Conservation (phyloP, 106 monocot genomes). For the Acanthochlamys bracteata region DNA sequence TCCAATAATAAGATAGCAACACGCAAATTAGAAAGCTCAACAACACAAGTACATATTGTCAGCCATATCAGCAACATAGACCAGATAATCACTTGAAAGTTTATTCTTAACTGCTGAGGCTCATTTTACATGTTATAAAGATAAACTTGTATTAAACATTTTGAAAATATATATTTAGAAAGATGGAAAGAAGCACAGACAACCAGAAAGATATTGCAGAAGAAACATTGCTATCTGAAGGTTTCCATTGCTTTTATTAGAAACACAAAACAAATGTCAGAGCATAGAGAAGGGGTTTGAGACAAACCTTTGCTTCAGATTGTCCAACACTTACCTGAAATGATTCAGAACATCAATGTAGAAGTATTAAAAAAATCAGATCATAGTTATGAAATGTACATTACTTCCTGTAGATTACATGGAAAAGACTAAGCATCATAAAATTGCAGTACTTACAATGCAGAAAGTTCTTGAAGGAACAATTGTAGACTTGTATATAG, state of each 20-base stretch:
- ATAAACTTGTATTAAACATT: too few relatives aligned
- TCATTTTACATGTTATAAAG: too few relatives aligned
- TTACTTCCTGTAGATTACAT: background rate
- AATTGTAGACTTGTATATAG: slow-evolving; percentile 73
- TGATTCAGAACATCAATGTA: background rate
- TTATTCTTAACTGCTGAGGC: too few relatives aligned
- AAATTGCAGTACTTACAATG: slow-evolving; percentile 42
- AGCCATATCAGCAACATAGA: too few relatives aligned
- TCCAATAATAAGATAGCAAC: too few relatives aligned
- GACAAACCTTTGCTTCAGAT: slow-evolving; percentile 93
- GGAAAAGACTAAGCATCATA: background rate
- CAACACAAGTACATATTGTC: too few relatives aligned
- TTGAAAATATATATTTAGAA: background rate
- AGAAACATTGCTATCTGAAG: too few relatives aligned
- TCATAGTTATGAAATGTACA: background rate
- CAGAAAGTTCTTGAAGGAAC: slow-evolving; percentile 91
- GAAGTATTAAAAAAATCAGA: background rate
- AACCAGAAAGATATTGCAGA: too few relatives aligned
- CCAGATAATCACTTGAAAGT: too few relatives aligned
- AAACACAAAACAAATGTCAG: too few relatives aligned
- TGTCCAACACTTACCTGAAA: slow-evolving; percentile 86
- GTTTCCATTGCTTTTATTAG: too few relatives aligned
- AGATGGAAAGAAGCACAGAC: background rate
- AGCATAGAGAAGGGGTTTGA: background rate
- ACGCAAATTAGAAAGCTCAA: too few relatives aligned